Evolutionary conservation across 108 stramenopile genomes (phyloP).

Genomic region (Poteriospumella lacustris): DNA sequence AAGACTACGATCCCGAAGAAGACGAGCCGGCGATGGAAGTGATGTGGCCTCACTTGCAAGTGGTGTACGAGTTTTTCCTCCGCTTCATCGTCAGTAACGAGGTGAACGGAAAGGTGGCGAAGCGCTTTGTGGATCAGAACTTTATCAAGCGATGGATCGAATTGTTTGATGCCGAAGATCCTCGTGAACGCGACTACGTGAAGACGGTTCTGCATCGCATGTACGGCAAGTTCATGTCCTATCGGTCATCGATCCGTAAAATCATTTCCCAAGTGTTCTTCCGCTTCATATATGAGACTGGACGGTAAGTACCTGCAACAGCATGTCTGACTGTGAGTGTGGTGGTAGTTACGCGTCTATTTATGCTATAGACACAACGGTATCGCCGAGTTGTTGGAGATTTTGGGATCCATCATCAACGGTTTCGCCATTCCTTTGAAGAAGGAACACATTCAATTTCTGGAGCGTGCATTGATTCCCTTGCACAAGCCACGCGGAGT

Average conservation of each 20-base stretch:
- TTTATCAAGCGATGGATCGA: conserved; percentile 59
- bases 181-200: conserved; percentile 95
- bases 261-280: conserved; percentile 93
- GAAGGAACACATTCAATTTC: conserved; percentile 93
- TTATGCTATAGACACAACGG: conserved; percentile 20
- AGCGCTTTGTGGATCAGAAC: conserved; percentile 85
- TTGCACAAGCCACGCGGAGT: conserved; percentile 96
- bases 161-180: conserved; percentile 94
- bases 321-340: conserved; percentile 48
- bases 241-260: conserved; percentile 90
- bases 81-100: conserved; percentile 90
- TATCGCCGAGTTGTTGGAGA: conserved; percentile 88
- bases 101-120: conserved; percentile 96
- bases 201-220: conserved; percentile 98
- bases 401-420: conserved; percentile 95
- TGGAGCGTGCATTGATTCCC: conserved; percentile 86
- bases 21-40: conserved; percentile 96
- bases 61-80: conserved; percentile 98
- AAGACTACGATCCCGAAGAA: conserved; percentile 98
- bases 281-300: conserved; percentile 91
- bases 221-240: conserved; percentile 99
- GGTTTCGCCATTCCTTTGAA: conserved; percentile 80
- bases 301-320: conserved; percentile 73
- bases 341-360: background rate
- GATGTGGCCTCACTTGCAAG: conserved; percentile 90